Conservation (phyloP, 2,329 filamentous ascomycete genomes). For the Periconia digitata region DNA sequence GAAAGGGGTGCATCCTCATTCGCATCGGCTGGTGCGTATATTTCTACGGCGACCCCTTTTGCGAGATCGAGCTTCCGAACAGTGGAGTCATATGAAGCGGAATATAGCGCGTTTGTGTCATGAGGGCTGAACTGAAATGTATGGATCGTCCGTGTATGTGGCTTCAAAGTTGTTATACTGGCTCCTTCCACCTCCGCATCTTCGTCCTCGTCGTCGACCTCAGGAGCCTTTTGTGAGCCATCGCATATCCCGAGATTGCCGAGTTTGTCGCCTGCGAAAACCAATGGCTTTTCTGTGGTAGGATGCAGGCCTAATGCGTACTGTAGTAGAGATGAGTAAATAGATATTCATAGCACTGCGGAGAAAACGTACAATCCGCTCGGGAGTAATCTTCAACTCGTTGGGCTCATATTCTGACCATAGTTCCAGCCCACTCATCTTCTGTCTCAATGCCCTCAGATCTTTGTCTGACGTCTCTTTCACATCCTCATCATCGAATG, state of each 20-base stretch:
- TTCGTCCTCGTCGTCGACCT: constrained; percentile 58
- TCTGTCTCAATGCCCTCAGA: constrained; percentile 70
- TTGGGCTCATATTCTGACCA: constrained; percentile 83
- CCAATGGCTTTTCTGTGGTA: constrained; percentile 77
- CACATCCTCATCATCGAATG: constrained; percentile 83
- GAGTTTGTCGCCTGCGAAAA: constrained; percentile 94
- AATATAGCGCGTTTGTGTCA: constrained; percentile 75
- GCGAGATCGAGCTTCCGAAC: constrained; percentile 84
- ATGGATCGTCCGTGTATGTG: constrained; percentile 85
- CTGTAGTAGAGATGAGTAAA: constrained; percentile 9
- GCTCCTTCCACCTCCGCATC: constrained; percentile 69
- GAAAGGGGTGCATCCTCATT: constrained; percentile 78
- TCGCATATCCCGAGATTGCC: constrained; percentile 91
- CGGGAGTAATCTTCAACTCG: constrained; percentile 87
- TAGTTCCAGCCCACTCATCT: constrained; percentile 74
- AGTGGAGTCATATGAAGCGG: constrained; percentile 89
- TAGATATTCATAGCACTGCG: constrained; percentile 16
- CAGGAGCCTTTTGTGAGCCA: constrained; percentile 67
- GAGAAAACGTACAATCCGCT: constrained; percentile 59
- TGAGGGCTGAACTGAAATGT: constrained; percentile 76
- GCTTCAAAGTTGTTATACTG: constrained; percentile 85
- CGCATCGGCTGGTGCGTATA: constrained; percentile 73
- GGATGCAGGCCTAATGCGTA: constrained; percentile 91
- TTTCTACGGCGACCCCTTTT: constrained; percentile 76
- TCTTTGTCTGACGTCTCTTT: constrained; percentile 77